Base-by-base conservation (phyloP, 2,329 filamentous ascomycete genomes). In the Laburnicola sp. region DNA sequence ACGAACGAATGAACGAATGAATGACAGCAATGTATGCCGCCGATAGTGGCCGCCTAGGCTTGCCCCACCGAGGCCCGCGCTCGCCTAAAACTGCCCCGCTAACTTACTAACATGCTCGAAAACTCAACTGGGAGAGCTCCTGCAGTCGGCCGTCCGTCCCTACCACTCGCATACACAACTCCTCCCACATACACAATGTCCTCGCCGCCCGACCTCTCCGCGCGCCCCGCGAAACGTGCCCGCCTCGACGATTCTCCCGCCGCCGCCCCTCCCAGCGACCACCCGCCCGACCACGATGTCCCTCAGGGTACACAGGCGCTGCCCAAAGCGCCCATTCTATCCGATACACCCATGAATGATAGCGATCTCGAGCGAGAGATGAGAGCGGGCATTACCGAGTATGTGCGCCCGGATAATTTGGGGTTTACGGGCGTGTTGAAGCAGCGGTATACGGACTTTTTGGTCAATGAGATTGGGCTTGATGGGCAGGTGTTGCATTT, bases 381-480 rank as follows among this genome's bases (percentile, higher is more conserved):
- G 9, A 71, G 72, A 39, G 77, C 76, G 1, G 86, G 87, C 26
- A 89, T 90, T 58, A 82, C 81, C 6, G 78, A 83, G 57, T 88
- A 82, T 67, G 81, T 87, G 11, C 82, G 79, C 39, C 73, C 78
- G 1, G 71, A 79, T n/a, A 77, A 80, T 28, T 72, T 77, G 48
- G 83, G 84, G 1, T 89, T 89, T 58, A 71, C 75, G 10, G 87
- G 86, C 16, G 76, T 86, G 10, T 64, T 89, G 64, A 90, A 90
- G 77, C 85, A 87, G 66, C 80, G 84, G 59, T 97, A 92, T 72
- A 93, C 91, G 3, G 92, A 97, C 71, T 97, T 97, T 64, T 79
- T 94, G 61, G 92, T 97, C 62, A 92, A 96, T 66, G 92, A 97
- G 73, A 93, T 97, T 56, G 77, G 82, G 21, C 85, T 86, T 27